These are phyloP conservation scores for Chlorella sp. DNA, from an alignment of 139 green algal genomes.

Conservation along the genomic window DNA sequence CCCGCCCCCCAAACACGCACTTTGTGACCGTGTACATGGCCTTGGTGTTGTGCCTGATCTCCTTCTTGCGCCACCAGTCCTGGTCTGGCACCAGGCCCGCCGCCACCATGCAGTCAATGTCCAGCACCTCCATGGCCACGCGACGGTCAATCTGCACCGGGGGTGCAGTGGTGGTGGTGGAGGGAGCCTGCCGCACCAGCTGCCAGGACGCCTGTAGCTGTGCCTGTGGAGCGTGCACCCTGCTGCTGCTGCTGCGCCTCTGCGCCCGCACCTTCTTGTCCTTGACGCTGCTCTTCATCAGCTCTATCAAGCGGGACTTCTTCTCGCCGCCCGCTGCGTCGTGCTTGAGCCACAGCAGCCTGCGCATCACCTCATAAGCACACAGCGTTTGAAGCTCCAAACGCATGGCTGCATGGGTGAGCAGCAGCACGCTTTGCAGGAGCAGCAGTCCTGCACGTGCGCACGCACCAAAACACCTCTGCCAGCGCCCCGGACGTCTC, in stretches of 20 bases:
- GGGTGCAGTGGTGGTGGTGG: background rate
- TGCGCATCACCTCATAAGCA: conserved; percentile 5
- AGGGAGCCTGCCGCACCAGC: background rate
- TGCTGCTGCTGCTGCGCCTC: background rate
- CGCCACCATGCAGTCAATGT: conserved; percentile 25
- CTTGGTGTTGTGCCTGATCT: conserved; percentile 31
- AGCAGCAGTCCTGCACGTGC: background rate
- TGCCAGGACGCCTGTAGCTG: background rate
- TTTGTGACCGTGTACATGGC: conserved; percentile 30
- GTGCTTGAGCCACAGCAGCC: conserved; percentile 29
- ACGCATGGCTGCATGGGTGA: background rate
- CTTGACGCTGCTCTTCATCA: conserved; percentile 22
- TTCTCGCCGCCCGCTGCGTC: conserved; percentile 14
- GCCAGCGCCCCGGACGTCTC: conserved; percentile 7
- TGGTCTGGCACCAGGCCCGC: conserved; percentile 20
- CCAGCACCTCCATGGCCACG: conserved; percentile 22
- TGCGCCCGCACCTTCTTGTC: conserved; percentile 27
- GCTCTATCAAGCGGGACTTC: conserved; percentile 21
- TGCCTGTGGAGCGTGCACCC: background rate
- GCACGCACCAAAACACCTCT: conserved; percentile 30
- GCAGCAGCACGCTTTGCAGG: background rate
- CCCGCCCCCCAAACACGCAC: conserved; percentile 13
- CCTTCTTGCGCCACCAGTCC: conserved; percentile 22
- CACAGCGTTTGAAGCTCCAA: background rate
- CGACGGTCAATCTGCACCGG: conserved; percentile 10